Evolutionary conservation across 2,329 filamentous ascomycete species (phyloP), one percentile per base, ranked within the genome.

Genomic region (Teratosphaeria epicoccoides): DNA sequence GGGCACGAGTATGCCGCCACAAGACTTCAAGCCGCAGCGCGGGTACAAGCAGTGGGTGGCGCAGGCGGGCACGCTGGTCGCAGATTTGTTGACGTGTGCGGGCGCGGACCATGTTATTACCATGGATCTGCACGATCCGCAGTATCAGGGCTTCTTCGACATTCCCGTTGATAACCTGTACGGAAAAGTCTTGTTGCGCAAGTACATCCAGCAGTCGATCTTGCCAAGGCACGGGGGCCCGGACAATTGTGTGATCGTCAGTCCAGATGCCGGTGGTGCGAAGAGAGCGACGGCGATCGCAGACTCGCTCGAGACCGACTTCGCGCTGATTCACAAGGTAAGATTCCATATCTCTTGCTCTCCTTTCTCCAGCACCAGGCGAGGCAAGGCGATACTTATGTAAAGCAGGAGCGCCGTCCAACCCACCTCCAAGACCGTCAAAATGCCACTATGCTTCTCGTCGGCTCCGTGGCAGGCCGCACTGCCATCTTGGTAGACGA

Each of bases 31-130:
- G 67, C 83, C 88, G 20, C 90, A 91, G 67, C 88, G 90, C 6
- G 93, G 93, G 48, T 98, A 98, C 71, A 93, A 93, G 74, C 88
- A 95, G 73, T 98, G 93, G 93, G 91, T 98, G 57, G 93, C 93
- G 22, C 93, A 97, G 73, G 90, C 93, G 43, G 93, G 93, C 54
- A 97, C 90, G 25, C 79, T 98, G 52, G 86, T 98, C 47, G 93
- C 93, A 48, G 90, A 97, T 68, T 81, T 98, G 44, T 77, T 98
- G 59, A 96, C 89, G 40, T 96, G 90, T 71, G 91, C 93, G 57
- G 93, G 93, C 58, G 89, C 93, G 45, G 91, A 98, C 69, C 93
- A 97, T 70, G 84, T 93, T 67, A 96, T 97, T 68, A 96, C 91
- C 26, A 94, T 98, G 87, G 93, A 98, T 66, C 79, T 98, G 49